These are phyloP conservation scores for Arthrinium phaeospermum DNA, from an alignment of 2,329 filamentous ascomycete species.

Conservation along the genomic window DNA sequence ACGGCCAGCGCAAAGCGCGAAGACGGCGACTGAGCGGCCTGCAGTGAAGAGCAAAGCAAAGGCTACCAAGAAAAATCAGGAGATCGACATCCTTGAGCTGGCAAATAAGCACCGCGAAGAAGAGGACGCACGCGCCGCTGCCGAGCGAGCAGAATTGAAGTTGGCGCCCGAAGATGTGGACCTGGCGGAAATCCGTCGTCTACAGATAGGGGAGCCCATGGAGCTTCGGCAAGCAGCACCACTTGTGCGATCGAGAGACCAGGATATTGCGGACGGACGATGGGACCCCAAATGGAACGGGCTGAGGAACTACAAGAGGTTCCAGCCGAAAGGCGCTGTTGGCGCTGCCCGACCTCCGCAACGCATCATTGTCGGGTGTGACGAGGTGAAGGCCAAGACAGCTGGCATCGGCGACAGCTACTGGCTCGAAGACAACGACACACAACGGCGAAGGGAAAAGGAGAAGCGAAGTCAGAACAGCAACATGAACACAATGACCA, in stretches of 20 bases:
- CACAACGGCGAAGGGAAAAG: slow-evolving; percentile 38
- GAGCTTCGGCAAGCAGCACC: slow-evolving; percentile 56
- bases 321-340: slow-evolving; percentile 64
- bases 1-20: slow-evolving; percentile 34
- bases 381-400: slow-evolving; percentile 73
- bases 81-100: slow-evolving; percentile 72
- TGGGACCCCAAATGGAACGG: slow-evolving; percentile 95
- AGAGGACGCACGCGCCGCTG: slow-evolving; percentile 67
- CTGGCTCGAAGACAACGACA: slow-evolving; percentile 66
- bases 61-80: slow-evolving; percentile 56
- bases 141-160: slow-evolving; percentile 59
- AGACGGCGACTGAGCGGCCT: slow-evolving; percentile 21
- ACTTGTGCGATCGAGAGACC: slow-evolving; percentile 49
- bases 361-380: slow-evolving; percentile 70
- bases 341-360: slow-evolving; percentile 47
- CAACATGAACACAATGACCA: slow-evolving; percentile 9
- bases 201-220: slow-evolving; percentile 81
- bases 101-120: slow-evolving; percentile 66
- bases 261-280: slow-evolving; percentile 59
- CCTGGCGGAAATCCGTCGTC: slow-evolving; percentile 72
- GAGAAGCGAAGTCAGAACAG: slow-evolving; percentile 30
- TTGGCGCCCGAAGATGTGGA: slow-evolving; percentile 68
- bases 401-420: slow-evolving; percentile 79
- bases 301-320: slow-evolving; percentile 94
- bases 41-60: slow-evolving; percentile 36